Evolutionary conservation across 2,329 filamentous ascomycete genomes (phyloP).

Genomic region (Acarospora socialis): DNA sequence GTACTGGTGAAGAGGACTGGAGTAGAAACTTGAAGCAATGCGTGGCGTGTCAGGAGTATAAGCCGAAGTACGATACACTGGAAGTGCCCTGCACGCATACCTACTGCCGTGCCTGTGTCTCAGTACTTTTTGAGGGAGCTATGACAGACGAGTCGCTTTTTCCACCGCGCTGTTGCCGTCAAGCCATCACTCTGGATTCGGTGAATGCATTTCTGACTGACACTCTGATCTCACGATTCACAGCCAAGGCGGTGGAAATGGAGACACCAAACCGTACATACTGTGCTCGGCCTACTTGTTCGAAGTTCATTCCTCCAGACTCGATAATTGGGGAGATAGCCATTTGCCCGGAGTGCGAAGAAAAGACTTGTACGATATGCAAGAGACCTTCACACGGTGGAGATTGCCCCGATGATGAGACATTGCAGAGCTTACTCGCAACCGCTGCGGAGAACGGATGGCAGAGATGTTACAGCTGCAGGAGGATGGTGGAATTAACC

Average conservation of each 20-base stretch:
- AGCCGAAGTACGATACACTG: slow-evolving; percentile 2
- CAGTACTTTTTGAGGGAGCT: slow-evolving; percentile 12
- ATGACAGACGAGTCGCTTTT: slow-evolving; percentile 16
- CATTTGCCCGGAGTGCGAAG: slow-evolving; percentile 14
- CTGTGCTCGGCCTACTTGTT: slow-evolving; percentile 16
- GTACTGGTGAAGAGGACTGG: too few species aligned
- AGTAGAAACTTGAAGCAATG: too few species aligned
- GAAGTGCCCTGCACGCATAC: slow-evolving; percentile 13
- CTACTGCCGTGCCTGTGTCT: slow-evolving; percentile 16
- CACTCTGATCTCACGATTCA: slow-evolving; percentile 5
- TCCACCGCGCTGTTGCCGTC: slow-evolving; percentile 19
- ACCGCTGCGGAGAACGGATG: slow-evolving; percentile 55
- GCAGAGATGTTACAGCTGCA: slow-evolving; percentile 64
- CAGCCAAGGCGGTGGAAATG: slow-evolving; percentile 16
- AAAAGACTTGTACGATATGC: slow-evolving; percentile 16
- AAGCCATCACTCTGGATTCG: slow-evolving; percentile 11
- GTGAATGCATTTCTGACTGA: slow-evolving; percentile 8
- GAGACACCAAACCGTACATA: slow-evolving; percentile 17
- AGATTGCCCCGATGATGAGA: slow-evolving; percentile 17
- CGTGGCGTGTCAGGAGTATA: slow-evolving; percentile 1
- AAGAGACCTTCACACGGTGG: slow-evolving; percentile 2
- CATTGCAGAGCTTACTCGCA: slow-evolving; percentile 31
- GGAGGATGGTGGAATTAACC: slow-evolving; percentile 29
- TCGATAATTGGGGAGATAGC: slow-evolving; percentile 12
- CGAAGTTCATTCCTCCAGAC: slow-evolving; percentile 15